Base-by-base conservation (phyloP, 139 green algal species). In the Spirogloea muscicola region DNA sequence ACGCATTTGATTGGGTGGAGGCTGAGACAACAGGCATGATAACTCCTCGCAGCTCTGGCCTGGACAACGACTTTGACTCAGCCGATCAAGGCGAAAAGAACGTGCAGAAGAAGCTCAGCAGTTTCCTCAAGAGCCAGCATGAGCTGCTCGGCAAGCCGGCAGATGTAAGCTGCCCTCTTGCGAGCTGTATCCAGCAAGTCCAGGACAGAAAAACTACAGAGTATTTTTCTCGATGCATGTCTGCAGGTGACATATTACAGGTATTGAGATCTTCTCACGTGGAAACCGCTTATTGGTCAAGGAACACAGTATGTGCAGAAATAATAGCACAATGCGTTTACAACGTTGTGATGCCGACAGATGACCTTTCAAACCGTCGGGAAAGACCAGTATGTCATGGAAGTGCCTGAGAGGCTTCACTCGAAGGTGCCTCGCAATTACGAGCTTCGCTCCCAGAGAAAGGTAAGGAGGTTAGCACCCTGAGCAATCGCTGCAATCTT, bases 321-420 rank as follows among this genome's bases (percentile, higher is more conserved):
- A n/a, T n/a, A n/a, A n/a, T n/a, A n/a, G n/a, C n/a, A n/a, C n/a
- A n/a, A n/a, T n/a, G n/a, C n/a, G n/a, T n/a, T n/a, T n/a, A n/a
- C n/a, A n/a, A n/a, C n/a, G n/a, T n/a, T n/a, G n/a, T n/a, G n/a
- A n/a, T n/a, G n/a, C n/a, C n/a, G n/a, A n/a, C n/a, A n/a, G 91
- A 66, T 74, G 44, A 46, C 42, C n/a, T 76, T 39, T 34, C 49
- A 51, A 29, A 76, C 46, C 7, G 67, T 76, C 49, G 67, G 91
- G 69, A 97, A 96, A 77, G 90, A 97, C 40, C 86, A 60, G 57
- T 87, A 96, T 76, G 76, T 95, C 66, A 48, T 98, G 3, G 93
- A 98, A 82, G 85, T 97, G 34, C 88, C 91, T 1, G 86, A 96
- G 36, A 42, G 18, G 16, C 4, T 68, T 16, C 6, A 70, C 37